Percentiles rank a stretch among this genome's conserved stretches.
Conservation (phyloP, 805 yeast species). For the Cyberlindnera mrakii region DNA sequence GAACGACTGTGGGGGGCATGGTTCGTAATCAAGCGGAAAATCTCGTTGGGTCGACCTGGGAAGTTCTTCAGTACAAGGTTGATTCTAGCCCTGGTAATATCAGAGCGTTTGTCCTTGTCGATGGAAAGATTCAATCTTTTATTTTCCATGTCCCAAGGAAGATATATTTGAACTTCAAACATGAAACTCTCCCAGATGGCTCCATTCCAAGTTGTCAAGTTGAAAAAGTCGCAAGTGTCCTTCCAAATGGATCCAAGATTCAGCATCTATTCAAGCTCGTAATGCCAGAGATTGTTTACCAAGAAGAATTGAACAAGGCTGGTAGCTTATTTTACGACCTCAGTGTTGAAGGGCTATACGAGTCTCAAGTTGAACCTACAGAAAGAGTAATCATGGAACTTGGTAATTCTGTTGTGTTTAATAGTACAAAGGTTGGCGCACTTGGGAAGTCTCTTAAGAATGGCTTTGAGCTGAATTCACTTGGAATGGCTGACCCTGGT, state of each 20-base stretch:
- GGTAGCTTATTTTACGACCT: constrained; percentile 61
- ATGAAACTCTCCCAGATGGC: constrained; percentile 31
- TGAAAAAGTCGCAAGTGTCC: constrained; percentile 49
- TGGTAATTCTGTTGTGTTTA: constrained; percentile 69
- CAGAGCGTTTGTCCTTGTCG: constrained; percentile 63
- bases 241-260: constrained; percentile 64
- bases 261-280: constrained; percentile 48
- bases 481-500: constrained; percentile 39
- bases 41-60: constrained; percentile 79
- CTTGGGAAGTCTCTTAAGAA: constrained; percentile 78
- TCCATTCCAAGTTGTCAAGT: constrained; percentile 46
- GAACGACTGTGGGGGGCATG: constrained; percentile 62
- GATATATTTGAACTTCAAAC: constrained; percentile 42
- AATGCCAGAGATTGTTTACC: constrained; percentile 60
- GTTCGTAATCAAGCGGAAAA: constrained; percentile 73
- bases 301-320: constrained; percentile 48
- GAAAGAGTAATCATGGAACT: constrained; percentile 76
- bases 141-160: constrained; percentile 69
- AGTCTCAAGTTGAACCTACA: constrained; percentile 56
- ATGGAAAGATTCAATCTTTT: constrained; percentile 67
- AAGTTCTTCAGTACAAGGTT: constrained; percentile 62
- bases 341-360: constrained; percentile 65
- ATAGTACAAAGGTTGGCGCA: constrained; percentile 68
- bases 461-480: constrained; percentile 69
- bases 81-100: constrained; percentile 68